Conservation (phyloP, 352 stramenopile species). For the Pythium aristosporum region DNA sequence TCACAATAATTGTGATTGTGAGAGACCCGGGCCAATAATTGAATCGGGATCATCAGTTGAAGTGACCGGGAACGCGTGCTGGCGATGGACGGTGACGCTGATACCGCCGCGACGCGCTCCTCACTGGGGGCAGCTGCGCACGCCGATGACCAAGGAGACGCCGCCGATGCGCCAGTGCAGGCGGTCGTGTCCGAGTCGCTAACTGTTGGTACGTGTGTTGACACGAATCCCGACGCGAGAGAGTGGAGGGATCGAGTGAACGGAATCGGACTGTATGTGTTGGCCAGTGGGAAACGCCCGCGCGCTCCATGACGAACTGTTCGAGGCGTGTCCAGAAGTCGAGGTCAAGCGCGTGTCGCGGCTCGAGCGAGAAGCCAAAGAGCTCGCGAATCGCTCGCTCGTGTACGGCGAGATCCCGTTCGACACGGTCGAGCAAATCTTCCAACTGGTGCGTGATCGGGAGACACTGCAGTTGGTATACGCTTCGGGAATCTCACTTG, state of each 20-base stretch:
- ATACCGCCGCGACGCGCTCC: not conserved
- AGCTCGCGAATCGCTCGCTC: constrained; percentile 59
- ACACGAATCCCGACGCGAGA: not conserved
- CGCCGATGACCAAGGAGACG: constrained; percentile 9
- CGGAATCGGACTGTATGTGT: constrained; percentile 1
- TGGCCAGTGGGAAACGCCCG: constrained; percentile 40
- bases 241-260: not conserved
- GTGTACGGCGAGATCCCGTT: constrained; percentile 70
- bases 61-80: not conserved
- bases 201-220: constrained; percentile 21
- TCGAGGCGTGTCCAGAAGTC: constrained; percentile 42
- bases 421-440: constrained; percentile 51
- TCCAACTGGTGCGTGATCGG: constrained; percentile 40
- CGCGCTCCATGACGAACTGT: constrained; percentile 49
- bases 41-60: constrained; percentile 1
- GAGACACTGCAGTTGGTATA: too few species aligned
- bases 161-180: constrained; percentile 10
- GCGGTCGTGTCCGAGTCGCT: constrained; percentile 31
- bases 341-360: constrained; percentile 58
- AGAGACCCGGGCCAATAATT: too few species aligned
- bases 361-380: constrained; percentile 64
- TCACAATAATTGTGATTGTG: too few species aligned
- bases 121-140: constrained; percentile 1
- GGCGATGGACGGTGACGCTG: not conserved
- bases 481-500: too few species aligned